These are phyloP conservation scores for Haplosporangium sp. DNA, from an alignment of 371 early-diverging fungal genomes.

Conservation along the genomic window DNA sequence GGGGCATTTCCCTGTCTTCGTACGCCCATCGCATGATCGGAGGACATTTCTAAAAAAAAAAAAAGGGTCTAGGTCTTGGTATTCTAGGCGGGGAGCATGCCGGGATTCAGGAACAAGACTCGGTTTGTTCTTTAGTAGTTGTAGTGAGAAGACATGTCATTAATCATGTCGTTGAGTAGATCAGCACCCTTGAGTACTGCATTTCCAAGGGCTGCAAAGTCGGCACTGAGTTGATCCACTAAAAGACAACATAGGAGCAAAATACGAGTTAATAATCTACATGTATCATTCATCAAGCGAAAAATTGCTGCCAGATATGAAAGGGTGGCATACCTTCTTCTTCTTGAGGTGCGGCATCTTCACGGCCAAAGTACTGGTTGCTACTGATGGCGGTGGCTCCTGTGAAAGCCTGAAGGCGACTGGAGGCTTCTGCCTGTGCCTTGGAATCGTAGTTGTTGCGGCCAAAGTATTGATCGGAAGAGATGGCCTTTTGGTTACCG, in stretches of 20 bases:
- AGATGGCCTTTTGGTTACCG: slow-evolving; percentile 82
- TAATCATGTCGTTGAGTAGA: slow-evolving; percentile 44
- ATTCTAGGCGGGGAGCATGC: no score
- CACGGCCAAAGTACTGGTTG: slow-evolving; percentile 84
- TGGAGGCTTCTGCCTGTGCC: slow-evolving; percentile 70
- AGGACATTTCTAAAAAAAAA: not conserved
- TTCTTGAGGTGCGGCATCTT: slow-evolving; percentile 57
- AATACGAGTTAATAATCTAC: not conserved
- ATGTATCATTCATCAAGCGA: no score
- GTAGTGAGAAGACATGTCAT: slow-evolving; percentile 56
- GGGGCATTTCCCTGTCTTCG: no score
- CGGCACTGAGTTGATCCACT: slow-evolving; percentile 59
- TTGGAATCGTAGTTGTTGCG: slow-evolving; percentile 77
- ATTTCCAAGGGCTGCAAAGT: slow-evolving; percentile 75
- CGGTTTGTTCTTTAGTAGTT: slow-evolving; percentile 42
- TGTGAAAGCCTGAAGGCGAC: slow-evolving; percentile 76
- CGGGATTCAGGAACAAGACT: no score
- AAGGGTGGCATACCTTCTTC: slow-evolving; percentile 28
- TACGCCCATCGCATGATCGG: no score
- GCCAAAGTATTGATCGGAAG: slow-evolving; percentile 92
- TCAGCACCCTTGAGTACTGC: slow-evolving; percentile 74
- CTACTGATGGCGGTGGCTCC: slow-evolving; percentile 83
- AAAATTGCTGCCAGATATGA: no score
- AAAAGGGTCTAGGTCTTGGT: not conserved
- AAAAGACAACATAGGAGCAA: not conserved